Conservation (phyloP, 495 filamentous ascomycete genomes). For the Neurospora sp. region DNA sequence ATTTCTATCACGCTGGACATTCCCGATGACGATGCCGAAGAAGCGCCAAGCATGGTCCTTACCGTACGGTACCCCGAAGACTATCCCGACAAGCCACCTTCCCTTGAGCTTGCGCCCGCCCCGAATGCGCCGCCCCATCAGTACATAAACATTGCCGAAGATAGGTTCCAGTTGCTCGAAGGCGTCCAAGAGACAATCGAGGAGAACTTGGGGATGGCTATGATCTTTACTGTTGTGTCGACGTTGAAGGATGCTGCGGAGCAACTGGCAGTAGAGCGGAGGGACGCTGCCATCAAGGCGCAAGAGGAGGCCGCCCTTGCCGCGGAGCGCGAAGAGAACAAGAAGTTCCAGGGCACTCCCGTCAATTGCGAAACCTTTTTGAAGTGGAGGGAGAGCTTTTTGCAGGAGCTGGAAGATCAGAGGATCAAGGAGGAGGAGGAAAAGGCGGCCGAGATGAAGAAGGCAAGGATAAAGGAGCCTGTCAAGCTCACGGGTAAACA, state of each 20-base stretch:
- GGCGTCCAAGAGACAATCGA: conserved; percentile 59
- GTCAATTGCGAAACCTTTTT: conserved; percentile 79
- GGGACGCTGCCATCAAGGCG: conserved; percentile 45
- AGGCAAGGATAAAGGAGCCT: conserved; percentile 55
- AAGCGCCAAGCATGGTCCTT: conserved; percentile 59
- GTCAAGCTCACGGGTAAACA: conserved; percentile 65
- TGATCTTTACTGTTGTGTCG: conserved; percentile 86
- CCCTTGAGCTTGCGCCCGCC: conserved; percentile 62
- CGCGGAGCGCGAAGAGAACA: conserved; percentile 84
- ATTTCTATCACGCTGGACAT: conserved; percentile 75
- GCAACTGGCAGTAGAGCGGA: conserved; percentile 59
- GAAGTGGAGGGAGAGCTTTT: conserved; percentile 70
- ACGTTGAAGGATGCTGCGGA: conserved; percentile 84
- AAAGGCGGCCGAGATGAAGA: conserved; percentile 63
- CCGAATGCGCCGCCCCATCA: conserved; percentile 57
- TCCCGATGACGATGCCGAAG: conserved; percentile 39
- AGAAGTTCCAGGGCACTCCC: conserved; percentile 85
- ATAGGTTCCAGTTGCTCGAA: conserved; percentile 60
- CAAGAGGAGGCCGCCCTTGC: conserved; percentile 57
- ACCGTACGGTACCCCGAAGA: conserved; percentile 74
- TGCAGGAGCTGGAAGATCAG: conserved; percentile 65
- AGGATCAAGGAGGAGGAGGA: conserved; percentile 54
- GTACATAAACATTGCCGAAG: conserved; percentile 45
- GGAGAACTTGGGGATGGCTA: conserved; percentile 94
- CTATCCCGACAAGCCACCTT: conserved; percentile 79